Evolutionary conservation across 371 early-diverging fungal genomes (phyloP).

Genomic region (Rhizopus sp.): DNA sequence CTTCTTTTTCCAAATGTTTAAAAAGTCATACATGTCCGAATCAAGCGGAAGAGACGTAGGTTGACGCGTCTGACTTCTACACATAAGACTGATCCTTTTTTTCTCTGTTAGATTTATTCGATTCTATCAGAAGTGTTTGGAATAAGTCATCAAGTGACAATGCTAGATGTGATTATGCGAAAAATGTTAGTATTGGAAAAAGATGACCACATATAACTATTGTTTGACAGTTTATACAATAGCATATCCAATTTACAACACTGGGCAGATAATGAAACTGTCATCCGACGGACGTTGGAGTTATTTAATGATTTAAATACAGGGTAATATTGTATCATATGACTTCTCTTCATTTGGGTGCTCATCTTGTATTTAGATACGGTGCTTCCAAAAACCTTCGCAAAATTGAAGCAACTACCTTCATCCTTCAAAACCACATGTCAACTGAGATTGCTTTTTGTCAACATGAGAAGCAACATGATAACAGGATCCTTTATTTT

Average conservation of each 20-base stretch:
- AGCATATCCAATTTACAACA: conserved; percentile 33
- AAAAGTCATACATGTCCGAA: conserved; percentile 75
- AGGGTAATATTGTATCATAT: conserved; percentile 55
- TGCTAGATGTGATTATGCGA: conserved; percentile 72
- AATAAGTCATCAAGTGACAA: conserved; percentile 53
- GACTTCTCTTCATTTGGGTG: too few species aligned
- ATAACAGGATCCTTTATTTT: conserved; percentile 72
- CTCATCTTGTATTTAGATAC: conserved; percentile 36
- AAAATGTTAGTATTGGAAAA: conserved; percentile 53
- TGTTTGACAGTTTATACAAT: not conserved
- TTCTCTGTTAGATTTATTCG: conserved; percentile 51
- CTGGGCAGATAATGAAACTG: conserved; percentile 36
- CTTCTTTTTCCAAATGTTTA: conserved; percentile 76
- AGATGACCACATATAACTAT: not conserved
- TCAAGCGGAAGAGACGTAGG: conserved; percentile 28
- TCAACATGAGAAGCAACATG: conserved; percentile 38
- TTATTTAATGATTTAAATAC: conserved; percentile 79
- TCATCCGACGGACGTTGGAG: conserved; percentile 49
- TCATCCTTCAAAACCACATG: conserved; percentile 71
- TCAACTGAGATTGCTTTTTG: conserved; percentile 72
- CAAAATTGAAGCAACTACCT: conserved; percentile 68
- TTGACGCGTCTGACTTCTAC: not conserved
- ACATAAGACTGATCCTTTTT: not conserved
- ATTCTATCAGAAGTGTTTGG: conserved; percentile 57
- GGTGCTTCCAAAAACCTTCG: conserved; percentile 72